These are phyloP conservation scores for Neoboletus subvelutipes DNA, from an alignment of 768 basidiomycete species.

Conservation along the genomic window DNA sequence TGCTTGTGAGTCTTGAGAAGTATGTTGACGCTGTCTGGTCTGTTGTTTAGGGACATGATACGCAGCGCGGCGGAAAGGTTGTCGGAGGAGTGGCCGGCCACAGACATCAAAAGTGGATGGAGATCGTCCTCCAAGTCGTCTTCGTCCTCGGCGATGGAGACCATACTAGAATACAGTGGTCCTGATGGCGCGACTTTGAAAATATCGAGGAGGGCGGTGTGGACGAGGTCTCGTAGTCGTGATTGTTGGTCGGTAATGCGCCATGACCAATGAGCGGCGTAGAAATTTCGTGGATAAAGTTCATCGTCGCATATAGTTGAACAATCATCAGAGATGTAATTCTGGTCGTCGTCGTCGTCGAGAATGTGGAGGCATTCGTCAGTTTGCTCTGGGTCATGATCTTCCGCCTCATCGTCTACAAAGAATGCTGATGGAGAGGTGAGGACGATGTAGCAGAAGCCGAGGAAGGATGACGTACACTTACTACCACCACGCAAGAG, in stretches of 20 bases:
- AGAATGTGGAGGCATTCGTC: conserved; percentile 9
- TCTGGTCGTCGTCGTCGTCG: conserved; percentile 35
- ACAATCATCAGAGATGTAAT: conserved; percentile 23
- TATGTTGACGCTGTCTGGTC: conserved; percentile 34
- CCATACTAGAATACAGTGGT: conserved; percentile 44
- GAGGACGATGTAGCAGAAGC: not conserved
- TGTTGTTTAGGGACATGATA: conserved; percentile 42
- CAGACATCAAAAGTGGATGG: conserved; percentile 33
- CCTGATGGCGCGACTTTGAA: conserved; percentile 53
- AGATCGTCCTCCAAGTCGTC: conserved; percentile 37
- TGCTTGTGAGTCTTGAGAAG: conserved; percentile 49
- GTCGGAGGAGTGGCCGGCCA: conserved; percentile 51
- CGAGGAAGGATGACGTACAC: conserved; percentile 29
- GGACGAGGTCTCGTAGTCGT: conserved; percentile 45
- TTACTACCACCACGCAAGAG: conserved; percentile 54
- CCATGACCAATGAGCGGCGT: conserved; percentile 54
- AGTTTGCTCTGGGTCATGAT: not conserved
- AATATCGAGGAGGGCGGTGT: conserved; percentile 41
- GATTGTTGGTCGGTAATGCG: conserved; percentile 40
- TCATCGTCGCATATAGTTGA: conserved; percentile 22
- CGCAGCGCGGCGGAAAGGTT: conserved; percentile 55
- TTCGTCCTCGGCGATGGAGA: conserved; percentile 37
- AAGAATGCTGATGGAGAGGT: not conserved
- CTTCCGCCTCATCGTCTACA: conserved; percentile 21
- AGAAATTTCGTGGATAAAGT: conserved; percentile 34